Conservation (phyloP, 192 early-diverging fungal species). For the Phycomyces nitens region DNA sequence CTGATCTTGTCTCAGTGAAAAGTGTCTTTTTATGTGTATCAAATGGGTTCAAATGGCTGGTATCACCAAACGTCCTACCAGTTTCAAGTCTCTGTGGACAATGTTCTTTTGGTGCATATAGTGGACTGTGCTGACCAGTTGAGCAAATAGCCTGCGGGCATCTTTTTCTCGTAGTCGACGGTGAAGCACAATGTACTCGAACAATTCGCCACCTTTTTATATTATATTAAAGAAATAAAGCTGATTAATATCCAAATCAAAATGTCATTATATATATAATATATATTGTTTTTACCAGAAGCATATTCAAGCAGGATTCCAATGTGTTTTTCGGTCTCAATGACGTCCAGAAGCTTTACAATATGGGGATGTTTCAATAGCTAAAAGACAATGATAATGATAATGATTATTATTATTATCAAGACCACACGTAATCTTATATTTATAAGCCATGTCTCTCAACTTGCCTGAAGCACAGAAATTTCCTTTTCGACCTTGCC, state of each 20-base stretch:
- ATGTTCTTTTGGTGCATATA: slow-evolving; percentile 90
- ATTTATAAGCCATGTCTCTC: neutral
- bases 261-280: neutral
- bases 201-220: slow-evolving; percentile 89
- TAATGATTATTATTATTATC: too few relatives aligned
- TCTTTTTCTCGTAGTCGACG: slow-evolving; percentile 86
- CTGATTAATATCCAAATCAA: too few relatives aligned
- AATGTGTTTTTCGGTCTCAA: slow-evolving; percentile 80
- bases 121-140: slow-evolving; percentile 83
- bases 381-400: too few relatives aligned
- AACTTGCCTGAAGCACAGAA: slow-evolving; percentile 77
- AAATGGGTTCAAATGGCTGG: neutral
- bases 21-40: neutral
- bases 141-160: slow-evolving; percentile 85
- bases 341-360: slow-evolving; percentile 74
- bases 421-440: too few relatives aligned
- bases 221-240: neutral
- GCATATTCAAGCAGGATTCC: slow-evolving; percentile 85
- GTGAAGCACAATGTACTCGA: slow-evolving; percentile 92
- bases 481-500: slow-evolving; percentile 93
- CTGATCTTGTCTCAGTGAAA: slow-evolving; percentile 6
- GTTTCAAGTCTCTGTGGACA: slow-evolving; percentile 94
- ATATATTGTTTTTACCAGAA: slow-evolving; percentile 37
- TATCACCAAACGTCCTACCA: slow-evolving; percentile 54
- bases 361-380: slow-evolving; percentile 74